Conservation (phyloP, 192 early-diverging fungal species). For the Entomortierella beljakovae region DNA sequence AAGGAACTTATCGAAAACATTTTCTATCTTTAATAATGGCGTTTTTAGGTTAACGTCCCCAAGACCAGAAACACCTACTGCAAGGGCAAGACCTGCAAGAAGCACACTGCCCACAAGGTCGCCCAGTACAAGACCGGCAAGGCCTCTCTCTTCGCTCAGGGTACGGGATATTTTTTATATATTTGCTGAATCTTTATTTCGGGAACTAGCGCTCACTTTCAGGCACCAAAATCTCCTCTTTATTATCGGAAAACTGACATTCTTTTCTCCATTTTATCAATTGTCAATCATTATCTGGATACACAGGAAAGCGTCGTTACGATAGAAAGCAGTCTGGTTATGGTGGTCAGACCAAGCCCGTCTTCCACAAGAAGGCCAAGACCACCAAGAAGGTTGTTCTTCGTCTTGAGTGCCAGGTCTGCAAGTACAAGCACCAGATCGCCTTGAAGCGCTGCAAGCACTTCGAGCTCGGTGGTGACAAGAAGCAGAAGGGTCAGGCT, state of each 20-base stretch:
- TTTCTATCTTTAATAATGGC: background rate
- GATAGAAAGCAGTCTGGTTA: conserved; percentile 99
- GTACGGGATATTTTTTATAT: conserved; percentile 60
- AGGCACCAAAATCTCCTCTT: too few species aligned
- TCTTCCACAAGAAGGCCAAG: conserved; percentile 99
- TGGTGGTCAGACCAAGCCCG: conserved; percentile 99
- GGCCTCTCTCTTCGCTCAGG: conserved; percentile 99
- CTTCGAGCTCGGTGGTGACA: conserved; percentile 99
- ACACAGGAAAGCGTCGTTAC: conserved; percentile 87
- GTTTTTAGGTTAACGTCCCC: conserved; percentile 93
- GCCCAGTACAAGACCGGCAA: conserved; percentile 99
- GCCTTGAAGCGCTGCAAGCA: conserved; percentile 99
- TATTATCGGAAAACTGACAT: background rate
- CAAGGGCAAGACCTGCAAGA: conserved; percentile 96
- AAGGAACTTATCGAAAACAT: background rate
- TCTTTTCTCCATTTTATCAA: background rate
- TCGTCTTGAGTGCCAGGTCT: conserved; percentile 97
- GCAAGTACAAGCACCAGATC: conserved; percentile 99
- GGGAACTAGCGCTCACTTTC: background rate
- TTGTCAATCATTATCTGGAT: background rate
- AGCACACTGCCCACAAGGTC: conserved; percentile 99
- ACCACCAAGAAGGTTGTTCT: conserved; percentile 99
- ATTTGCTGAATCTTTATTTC: background rate
- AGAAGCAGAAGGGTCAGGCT: conserved; percentile 83
- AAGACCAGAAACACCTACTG: conserved; percentile 99